A percentile compares a stretch with the other conserved stretches of the same genome.
These are phyloP conservation scores for Tylopilus sp. DNA, from an alignment of 768 basidiomycete species.

Conservation along the genomic window DNA sequence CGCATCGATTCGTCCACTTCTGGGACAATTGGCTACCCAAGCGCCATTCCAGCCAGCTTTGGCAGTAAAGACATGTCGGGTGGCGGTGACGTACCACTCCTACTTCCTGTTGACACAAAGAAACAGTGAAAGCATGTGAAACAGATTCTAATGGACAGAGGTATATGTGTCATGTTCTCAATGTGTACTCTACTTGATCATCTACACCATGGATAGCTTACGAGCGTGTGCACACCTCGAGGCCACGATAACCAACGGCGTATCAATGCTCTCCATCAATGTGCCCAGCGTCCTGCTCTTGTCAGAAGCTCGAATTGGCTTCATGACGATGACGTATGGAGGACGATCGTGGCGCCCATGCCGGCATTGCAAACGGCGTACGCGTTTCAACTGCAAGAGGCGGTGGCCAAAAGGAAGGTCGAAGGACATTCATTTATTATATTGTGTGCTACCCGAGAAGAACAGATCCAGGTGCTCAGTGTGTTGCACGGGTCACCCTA, in stretches of 20 bases:
- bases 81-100: conserved; percentile 53
- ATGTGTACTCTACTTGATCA: background rate
- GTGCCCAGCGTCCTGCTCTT: conserved; percentile 53
- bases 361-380: conserved; percentile 58
- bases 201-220: conserved; percentile 50
- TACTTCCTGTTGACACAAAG: conserved; percentile 67
- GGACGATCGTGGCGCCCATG: conserved; percentile 50
- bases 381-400: conserved; percentile 65
- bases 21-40: conserved; percentile 47
- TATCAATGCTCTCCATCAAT: conserved; percentile 73
- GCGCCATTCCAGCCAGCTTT: conserved; percentile 31
- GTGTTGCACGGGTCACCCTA: conserved; percentile 24
- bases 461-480: conserved; percentile 59
- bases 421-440: conserved; percentile 64
- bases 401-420: conserved; percentile 53
- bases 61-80: conserved; percentile 34
- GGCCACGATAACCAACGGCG: conserved; percentile 52
- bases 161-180: conserved; percentile 31
- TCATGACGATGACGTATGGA: conserved; percentile 75
- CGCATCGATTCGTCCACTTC: conserved; percentile 65
- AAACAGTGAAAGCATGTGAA: conserved; percentile 73
- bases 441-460: conserved; percentile 66
- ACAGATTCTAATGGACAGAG: conserved; percentile 65
- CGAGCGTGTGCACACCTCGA: conserved; percentile 57
- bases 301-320: conserved; percentile 59